phyloP scores from a whole-genome alignment of 192 early-diverging fungal species.

The Coemansia sp. region DNA sequence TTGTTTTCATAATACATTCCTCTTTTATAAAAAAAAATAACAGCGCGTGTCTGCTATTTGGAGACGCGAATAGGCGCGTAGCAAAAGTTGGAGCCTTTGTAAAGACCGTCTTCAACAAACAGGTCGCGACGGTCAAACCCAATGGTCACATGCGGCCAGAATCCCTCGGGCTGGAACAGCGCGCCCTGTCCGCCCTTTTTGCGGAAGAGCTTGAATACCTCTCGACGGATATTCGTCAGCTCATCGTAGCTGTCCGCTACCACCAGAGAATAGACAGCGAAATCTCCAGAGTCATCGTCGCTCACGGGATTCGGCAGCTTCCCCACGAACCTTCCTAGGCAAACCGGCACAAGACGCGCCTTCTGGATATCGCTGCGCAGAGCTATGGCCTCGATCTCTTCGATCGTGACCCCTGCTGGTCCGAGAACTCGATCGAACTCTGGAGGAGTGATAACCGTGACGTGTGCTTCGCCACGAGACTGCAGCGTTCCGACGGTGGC shows the following conservation, averaged over 20 bases:
- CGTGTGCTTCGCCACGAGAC: slow-evolving; percentile 64
- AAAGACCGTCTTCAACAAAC: slow-evolving; percentile 65
- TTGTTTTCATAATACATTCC: background rate
- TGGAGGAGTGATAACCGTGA: slow-evolving; percentile 68
- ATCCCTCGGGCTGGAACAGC: slow-evolving; percentile 63
- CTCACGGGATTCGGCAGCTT: slow-evolving; percentile 25
- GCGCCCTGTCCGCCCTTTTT: slow-evolving; percentile 65
- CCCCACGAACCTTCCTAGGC: slow-evolving; percentile 58
- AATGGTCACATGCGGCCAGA: slow-evolving; percentile 68
- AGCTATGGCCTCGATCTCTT: slow-evolving; percentile 63
- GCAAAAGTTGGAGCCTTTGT: slow-evolving; percentile 68
- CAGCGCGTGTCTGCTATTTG: background rate
- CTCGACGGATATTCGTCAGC: slow-evolving; percentile 52
- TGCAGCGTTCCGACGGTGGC: slow-evolving; percentile 40
- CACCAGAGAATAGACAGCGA: slow-evolving; percentile 46
- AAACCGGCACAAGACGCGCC: slow-evolving; percentile 56
- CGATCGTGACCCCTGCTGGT: slow-evolving; percentile 60
- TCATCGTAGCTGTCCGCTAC: slow-evolving; percentile 51
- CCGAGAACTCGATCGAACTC: slow-evolving; percentile 59
- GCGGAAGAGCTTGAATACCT: slow-evolving; percentile 58
- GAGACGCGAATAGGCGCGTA: slow-evolving; percentile 49
- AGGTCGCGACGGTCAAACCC: slow-evolving; percentile 64
- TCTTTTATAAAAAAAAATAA: background rate
- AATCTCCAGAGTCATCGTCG: slow-evolving; percentile 13
- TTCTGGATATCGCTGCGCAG: slow-evolving; percentile 54